These are phyloP conservation scores for Dentipellis sp. DNA, from an alignment of 768 basidiomycete genomes.

Conservation along the genomic window DNA sequence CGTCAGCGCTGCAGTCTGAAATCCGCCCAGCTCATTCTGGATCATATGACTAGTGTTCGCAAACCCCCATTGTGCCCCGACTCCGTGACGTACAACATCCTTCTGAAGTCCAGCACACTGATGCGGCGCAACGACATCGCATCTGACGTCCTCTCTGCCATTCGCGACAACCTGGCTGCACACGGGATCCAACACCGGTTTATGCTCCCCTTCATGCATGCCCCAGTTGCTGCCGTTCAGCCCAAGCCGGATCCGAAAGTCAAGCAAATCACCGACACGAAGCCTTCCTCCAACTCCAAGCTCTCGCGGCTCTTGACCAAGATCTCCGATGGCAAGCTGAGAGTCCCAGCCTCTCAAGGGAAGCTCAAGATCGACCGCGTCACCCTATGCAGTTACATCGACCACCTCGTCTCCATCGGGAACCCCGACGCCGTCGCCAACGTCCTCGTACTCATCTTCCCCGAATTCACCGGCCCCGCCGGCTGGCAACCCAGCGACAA, in stretches of 20 bases:
- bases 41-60: constrained; percentile 43
- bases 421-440: constrained; percentile 32
- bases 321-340: constrained; percentile 6
- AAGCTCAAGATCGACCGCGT: constrained; percentile 28
- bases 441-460: constrained; percentile 47
- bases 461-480: constrained; percentile 38
- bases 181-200: constrained; percentile 5
- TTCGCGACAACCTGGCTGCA: constrained; percentile 18
- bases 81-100: constrained; percentile 45
- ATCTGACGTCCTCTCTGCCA: constrained; percentile 26
- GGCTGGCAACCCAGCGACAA: neutral
- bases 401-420: constrained; percentile 42
- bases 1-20: constrained; percentile 44
- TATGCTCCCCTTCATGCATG: too few species aligned
- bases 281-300: too few species aligned
- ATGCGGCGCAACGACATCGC: constrained; percentile 36
- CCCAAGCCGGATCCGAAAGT: neutral
- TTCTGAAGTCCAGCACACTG: constrained; percentile 46
- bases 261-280: neutral
- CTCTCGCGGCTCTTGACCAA: neutral
- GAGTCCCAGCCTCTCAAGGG: constrained; percentile 8
- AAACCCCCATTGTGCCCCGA: constrained; percentile 34
- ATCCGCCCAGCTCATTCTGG: constrained; percentile 38
- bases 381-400: constrained; percentile 44
- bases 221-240: neutral